Evolutionary conservation across 2,329 filamentous ascomycete species (phyloP).

Genomic region (Penicillium sp.): DNA sequence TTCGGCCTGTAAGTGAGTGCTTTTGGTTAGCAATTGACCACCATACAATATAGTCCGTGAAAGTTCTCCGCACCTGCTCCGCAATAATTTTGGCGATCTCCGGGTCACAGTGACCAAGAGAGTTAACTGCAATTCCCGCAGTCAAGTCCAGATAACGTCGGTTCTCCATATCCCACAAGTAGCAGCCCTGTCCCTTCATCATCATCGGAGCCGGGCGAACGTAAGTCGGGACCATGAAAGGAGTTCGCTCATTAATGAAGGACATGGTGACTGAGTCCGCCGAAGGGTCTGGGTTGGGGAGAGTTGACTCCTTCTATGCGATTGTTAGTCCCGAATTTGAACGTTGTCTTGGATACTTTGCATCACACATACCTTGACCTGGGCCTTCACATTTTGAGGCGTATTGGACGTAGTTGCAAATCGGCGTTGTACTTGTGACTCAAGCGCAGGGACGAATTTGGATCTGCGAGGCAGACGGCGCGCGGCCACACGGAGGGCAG

Average conservation of each 20-base stretch:
- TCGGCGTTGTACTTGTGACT: slow-evolving; percentile 35
- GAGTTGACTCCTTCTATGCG: slow-evolving; percentile 46
- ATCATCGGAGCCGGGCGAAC: slow-evolving; percentile 87
- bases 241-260: slow-evolving; percentile 71
- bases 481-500: slow-evolving; percentile 35
- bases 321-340: neutral
- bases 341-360: neutral
- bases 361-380: slow-evolving; percentile 22
- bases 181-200: slow-evolving; percentile 79
- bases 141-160: slow-evolving; percentile 91
- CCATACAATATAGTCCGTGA: neutral
- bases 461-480: slow-evolving; percentile 35
- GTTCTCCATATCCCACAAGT: slow-evolving; percentile 87
- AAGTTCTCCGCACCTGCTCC: slow-evolving; percentile 62
- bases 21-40: slow-evolving; percentile 5
- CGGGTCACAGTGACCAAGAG: slow-evolving; percentile 83
- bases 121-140: slow-evolving; percentile 91
- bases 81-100: slow-evolving; percentile 72
- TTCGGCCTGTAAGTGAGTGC: slow-evolving; percentile 51
- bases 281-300: slow-evolving; percentile 70
- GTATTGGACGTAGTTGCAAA: slow-evolving; percentile 34
- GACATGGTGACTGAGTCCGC: slow-evolving; percentile 70
- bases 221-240: slow-evolving; percentile 96
- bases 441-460: slow-evolving; percentile 29
- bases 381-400: slow-evolving; percentile 29